Evolutionary conservation across 805 yeast genomes (phyloP).

Genomic region (Saturnispora sanitii): DNA sequence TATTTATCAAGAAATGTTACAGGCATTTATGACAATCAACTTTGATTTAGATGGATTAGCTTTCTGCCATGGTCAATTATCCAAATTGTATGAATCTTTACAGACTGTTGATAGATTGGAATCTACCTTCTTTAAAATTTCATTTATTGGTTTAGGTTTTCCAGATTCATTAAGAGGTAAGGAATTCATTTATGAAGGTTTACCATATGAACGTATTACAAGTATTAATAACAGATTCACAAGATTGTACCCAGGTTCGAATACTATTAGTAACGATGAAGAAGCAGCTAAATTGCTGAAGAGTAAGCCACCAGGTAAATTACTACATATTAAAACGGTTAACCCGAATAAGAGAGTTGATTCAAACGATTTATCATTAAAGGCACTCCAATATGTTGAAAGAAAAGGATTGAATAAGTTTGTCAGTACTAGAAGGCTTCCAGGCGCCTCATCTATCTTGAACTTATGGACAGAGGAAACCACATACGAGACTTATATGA

Average conservation of each 20-base stretch:
- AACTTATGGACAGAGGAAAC: conserved; percentile 88
- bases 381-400: conserved; percentile 65
- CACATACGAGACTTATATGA: conserved; percentile 59
- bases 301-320: conserved; percentile 59
- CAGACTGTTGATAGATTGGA: conserved; percentile 62
- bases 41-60: conserved; percentile 72
- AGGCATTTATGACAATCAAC: conserved; percentile 61
- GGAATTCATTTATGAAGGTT: conserved; percentile 75
- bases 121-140: conserved; percentile 70
- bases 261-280: conserved; percentile 45
- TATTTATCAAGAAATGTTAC: conserved; percentile 64
- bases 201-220: conserved; percentile 78
- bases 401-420: conserved; percentile 65
- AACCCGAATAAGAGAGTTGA: conserved; percentile 47
- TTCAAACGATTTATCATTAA: conserved; percentile 40
- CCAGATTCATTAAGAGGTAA: conserved; percentile 68
- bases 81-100: conserved; percentile 56
- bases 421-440: conserved; percentile 57
- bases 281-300: conserved; percentile 43
- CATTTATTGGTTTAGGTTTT: conserved; percentile 78
- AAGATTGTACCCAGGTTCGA: conserved; percentile 73
- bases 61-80: conserved; percentile 55
- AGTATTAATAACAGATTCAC: conserved; percentile 70
- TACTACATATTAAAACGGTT: conserved; percentile 60
- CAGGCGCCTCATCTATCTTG: conserved; percentile 60